Evolutionary conservation across 2,329 filamentous ascomycete species (phyloP).

Genomic region (Cryphonectria naterciae): DNA sequence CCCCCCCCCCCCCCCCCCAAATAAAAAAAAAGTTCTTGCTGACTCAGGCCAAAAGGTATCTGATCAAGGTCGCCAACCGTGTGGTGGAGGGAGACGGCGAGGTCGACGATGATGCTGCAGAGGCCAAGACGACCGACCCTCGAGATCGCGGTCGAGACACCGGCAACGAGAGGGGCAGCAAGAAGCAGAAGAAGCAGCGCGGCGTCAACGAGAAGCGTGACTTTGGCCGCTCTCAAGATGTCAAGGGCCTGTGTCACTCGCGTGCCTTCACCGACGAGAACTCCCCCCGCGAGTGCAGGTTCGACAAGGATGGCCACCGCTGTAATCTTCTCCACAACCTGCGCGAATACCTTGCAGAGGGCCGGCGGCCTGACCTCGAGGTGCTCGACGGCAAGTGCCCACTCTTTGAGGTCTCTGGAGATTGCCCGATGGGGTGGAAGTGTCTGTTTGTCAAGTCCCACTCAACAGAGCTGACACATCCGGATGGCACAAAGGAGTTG

Average conservation of each 20-base stretch:
- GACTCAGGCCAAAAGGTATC: conserved; percentile 42
- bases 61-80: conserved; percentile 42
- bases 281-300: conserved; percentile 75
- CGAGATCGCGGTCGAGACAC: conserved; percentile 35
- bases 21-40: conserved; percentile 18
- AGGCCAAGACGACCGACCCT: conserved; percentile 42
- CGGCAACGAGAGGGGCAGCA: conserved; percentile 39
- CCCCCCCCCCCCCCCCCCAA: background rate
- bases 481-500: conserved; percentile 83
- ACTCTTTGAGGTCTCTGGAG: conserved; percentile 75
- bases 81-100: conserved; percentile 33
- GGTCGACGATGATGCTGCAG: conserved; percentile 55
- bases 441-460: conserved; percentile 90
- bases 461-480: conserved; percentile 75
- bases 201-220: conserved; percentile 84
- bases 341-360: conserved; percentile 80
- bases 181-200: conserved; percentile 54
- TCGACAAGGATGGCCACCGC: conserved; percentile 77
- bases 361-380: conserved; percentile 77
- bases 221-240: conserved; percentile 81
- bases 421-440: conserved; percentile 87
- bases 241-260: conserved; percentile 76
- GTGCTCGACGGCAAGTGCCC: conserved; percentile 81
- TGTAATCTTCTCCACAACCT: conserved; percentile 86
- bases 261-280: conserved; percentile 76